Evolutionary conservation across 1,139 yeast species (phyloP), one percentile per base, ranked within the genome.

Genomic region (Kazachstania sp.): DNA sequence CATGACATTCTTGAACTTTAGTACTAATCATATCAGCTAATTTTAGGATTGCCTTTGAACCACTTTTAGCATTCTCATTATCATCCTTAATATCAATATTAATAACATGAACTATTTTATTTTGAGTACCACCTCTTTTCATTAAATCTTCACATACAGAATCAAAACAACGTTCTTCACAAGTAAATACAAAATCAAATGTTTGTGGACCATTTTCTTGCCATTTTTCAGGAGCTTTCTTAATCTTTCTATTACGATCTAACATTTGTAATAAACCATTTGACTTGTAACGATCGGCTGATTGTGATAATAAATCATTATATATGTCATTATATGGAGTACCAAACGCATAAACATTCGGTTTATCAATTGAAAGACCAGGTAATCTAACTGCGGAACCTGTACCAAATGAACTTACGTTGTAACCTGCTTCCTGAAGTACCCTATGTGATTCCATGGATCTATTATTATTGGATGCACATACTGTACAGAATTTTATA

Each of bases 361-460:
- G 98, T 56, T 82, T 81, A 64, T 90, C 97, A 41, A 85, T 79
- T 13, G 88, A 74, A 2, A 95, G 88, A 11, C 99, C 99, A 1
- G 99, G 99, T 45, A 94, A 73, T 57, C 97, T 73, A 31, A 94
- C 98, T 0, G 95, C 92, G 1, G 95, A 83, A 16, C 99, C 98
- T 0, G 99, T 94, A 47, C 99, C 99, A 65, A 83, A 92, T 9
- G 97, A 88, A 46, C 81, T 71, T 20, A 94, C 97, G 54, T 79
- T 73, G 63, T 76, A 94, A 0, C 98, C 98, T 1, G 95, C 95
- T 49, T 88, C 92, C 60, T 77, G 74, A 47, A 94, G 73, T 50
- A 88, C 95, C 56, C 81, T 80, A 64, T 94, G 98, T 0, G 97
- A 94, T 64, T 90, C 97, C 98, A 92, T 94, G 1, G 97, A 88